Base-by-base conservation (phyloP, 139 green algal species). In the Chlamydomonas applanata region DNA sequence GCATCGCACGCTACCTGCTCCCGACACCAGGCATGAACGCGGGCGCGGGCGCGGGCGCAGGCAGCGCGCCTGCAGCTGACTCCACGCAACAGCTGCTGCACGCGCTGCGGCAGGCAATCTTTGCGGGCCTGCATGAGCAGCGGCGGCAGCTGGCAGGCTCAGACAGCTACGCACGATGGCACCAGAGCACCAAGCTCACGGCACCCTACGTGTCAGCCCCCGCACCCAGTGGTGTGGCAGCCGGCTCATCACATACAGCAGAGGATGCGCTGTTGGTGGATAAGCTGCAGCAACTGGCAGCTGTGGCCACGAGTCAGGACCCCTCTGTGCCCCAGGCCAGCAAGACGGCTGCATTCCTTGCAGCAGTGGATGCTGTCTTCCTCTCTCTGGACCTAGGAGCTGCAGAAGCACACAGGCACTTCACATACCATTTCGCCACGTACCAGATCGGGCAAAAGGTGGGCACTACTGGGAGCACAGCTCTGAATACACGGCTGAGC, bases 91-190 rank as follows among this genome's bases (percentile, higher is more conserved):
- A 80, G 60, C 69, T 84, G 40, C 63, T 84, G 69, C 19, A 60
- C 17, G 40, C 70, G 35, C 56, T 84, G 69, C 69, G 79, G 24
- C 72, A 66, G 24, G 30, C 62, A n/a, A 35, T 85, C 52, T 60
- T 66, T 22, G 25, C 56, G 11, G 79, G 79, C 0, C 69, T 84
- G 62, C 16, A 53, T 14, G 20, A 56, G 32, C 79, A 74, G 44
- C 61, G 73, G 3, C 30, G 53, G 35, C 25, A 45, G 24, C 73
- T 84, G n/a, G 35, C 29, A 2, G 53, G 29, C 9, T 32, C 27
- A 5, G 22, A 68, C 0, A 52, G 52, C 35, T 80, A 75, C 62
- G 22, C 57, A 29, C 16, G 45, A 0, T 84, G 79, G 79, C 72
- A 79, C 53, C 19, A 53, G 20, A 36, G 27, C n/a, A 49, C 72